Base-by-base conservation (phyloP, 176 grass and related monocot genomes). In the Microstegium vimineum region DNA sequence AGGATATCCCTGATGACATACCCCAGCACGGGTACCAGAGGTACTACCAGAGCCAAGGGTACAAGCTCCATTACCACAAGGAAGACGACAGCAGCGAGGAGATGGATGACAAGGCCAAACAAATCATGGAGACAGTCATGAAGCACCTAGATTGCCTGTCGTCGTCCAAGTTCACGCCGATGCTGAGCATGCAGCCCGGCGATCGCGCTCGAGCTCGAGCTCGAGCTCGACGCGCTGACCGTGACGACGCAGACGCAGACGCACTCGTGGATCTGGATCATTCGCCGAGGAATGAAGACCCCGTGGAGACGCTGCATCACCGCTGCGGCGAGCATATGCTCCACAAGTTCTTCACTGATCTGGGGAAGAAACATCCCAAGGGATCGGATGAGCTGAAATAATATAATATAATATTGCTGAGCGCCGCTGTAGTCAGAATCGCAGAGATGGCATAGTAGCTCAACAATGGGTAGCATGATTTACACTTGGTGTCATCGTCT, bases 1-100 rank as follows among this genome's bases (percentile, higher is more conserved):
- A 18, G 85, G 85, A 69, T 40, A 91, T 86, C 85, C 38, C 69
- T 62, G 71, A 79, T 79, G 88, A 66, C 10, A 81, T 62, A 86
- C 84, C 79, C 4, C 2, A 66, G 30, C 81, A 83, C 1, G 46
- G 34, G 4, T 76, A 52, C 71, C 31, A 76, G 17, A n/a, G 20
- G 18, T 67, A 57, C 45, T 84, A 84, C 34, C 5, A 6, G 46
- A 22, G 26, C 46, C 73, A 84, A 14, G 22, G 13, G 0, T 84
- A 68, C 72, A 67, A 23, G 45, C 71, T 71, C 12, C 88, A 83
- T 67, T 67, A 85, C 33, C 51, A 22, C 51, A 18, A 54, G 51
- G 10, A 28, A 25, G 27, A 52, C 27, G 3, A 57, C 2, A 79
- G 81, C 47, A 54, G 16, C 46, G 69, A 36, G 35, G 5, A 32